Evolutionary conservation across 257 asterid genomes (phyloP).

Genomic region (Jaltomata sinuosa): DNA sequence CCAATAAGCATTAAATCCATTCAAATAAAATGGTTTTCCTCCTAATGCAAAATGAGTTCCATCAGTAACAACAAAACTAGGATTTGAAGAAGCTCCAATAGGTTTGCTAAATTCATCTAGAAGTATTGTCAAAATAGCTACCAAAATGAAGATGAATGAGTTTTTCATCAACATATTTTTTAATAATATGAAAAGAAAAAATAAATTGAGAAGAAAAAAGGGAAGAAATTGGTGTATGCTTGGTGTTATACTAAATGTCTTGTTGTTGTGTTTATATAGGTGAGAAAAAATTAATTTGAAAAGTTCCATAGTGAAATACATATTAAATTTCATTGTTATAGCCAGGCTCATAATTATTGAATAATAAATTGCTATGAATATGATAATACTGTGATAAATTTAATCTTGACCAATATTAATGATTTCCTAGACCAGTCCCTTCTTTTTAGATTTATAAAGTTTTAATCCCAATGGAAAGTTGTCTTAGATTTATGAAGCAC

Average conservation of each 20-base stretch:
- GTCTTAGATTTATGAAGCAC: no score
- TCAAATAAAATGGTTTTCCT: conserved; percentile 12
- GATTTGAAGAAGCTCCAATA: neutral
- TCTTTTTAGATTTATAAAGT: no score
- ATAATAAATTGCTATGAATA: neutral
- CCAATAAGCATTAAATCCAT: conserved; percentile 31
- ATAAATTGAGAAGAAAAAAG: neutral
- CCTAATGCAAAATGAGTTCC: conserved; percentile 11
- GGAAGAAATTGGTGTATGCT: neutral
- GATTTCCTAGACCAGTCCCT: neutral
- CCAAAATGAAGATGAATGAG: neutral
- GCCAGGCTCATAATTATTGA: neutral
- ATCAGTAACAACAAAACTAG: conserved; percentile 5
- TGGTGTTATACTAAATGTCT: neutral
- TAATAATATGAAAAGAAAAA: neutral
- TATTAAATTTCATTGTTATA: neutral
- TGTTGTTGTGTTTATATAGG: neutral
- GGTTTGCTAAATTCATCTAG: neutral
- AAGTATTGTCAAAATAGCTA: neutral
- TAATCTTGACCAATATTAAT: neutral
- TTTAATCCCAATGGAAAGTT: no score
- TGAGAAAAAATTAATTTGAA: neutral
- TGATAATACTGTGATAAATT: no score
- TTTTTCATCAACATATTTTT: neutral
- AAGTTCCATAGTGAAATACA: neutral